These are phyloP conservation scores for Penicillium sp. DNA, from an alignment of 2,329 filamentous ascomycete genomes.

Conservation along the genomic window DNA sequence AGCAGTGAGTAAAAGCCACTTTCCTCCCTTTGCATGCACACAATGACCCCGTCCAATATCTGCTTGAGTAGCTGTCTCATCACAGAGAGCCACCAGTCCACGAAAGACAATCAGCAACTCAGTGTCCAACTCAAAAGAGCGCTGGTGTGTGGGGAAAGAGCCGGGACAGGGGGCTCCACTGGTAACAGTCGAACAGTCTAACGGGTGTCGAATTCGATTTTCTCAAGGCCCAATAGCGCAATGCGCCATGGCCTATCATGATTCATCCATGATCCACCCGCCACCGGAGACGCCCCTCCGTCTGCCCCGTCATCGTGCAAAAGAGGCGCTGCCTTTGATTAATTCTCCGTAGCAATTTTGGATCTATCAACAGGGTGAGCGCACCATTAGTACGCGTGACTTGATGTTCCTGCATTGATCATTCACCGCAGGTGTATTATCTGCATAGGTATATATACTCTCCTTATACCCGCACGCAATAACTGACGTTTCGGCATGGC, in stretches of 20 bases:
- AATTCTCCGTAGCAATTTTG: neutral
- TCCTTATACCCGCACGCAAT: neutral
- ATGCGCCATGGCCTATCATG: too few species aligned
- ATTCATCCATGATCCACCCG: neutral
- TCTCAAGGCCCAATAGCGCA: neutral
- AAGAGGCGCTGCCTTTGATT: neutral
- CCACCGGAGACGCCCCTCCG: neutral
- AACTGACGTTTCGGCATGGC: neutral
- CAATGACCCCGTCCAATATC: neutral
- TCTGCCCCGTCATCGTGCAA: conserved; percentile 1
- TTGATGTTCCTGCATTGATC: neutral
- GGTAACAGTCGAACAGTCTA: neutral
- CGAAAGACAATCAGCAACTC: neutral
- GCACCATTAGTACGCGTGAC: neutral
- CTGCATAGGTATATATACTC: neutral
- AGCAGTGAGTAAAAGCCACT: neutral
- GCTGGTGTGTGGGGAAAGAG: neutral
- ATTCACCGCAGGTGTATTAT: neutral
- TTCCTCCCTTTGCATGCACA: neutral
- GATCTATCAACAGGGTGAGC: neutral
- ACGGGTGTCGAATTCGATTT: neutral
- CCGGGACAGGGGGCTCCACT: neutral
- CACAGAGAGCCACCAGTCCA: neutral
- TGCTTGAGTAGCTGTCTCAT: neutral
- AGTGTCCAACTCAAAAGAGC: neutral